Percentiles rank a stretch among this genome's conserved stretches.
Conservation (phyloP, 345 rosid species). For the Crucihimalaya himalaica region DNA sequence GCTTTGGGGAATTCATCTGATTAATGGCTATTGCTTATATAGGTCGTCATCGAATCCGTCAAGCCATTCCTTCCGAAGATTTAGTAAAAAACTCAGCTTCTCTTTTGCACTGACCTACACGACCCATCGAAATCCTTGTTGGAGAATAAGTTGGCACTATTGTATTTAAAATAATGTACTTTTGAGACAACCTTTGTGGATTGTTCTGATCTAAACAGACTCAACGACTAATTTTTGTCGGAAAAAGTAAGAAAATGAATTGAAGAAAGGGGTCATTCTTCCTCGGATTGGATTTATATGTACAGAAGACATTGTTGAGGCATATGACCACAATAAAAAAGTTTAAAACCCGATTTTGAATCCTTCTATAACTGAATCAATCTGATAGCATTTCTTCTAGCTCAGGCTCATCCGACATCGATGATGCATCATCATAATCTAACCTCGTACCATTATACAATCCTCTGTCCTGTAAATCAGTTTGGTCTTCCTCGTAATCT, state of each 20-base stretch:
- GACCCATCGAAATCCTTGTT: conserved; percentile 13
- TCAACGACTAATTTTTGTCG: conserved; percentile 23
- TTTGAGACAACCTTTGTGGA: conserved; percentile 8
- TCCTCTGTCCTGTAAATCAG: conserved; percentile 46
- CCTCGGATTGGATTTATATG: conserved; percentile 28
- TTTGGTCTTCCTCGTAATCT: conserved; percentile 64
- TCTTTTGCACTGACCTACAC: conserved; percentile 18
- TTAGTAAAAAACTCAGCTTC: conserved; percentile 22
- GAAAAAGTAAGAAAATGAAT: conserved; percentile 13
- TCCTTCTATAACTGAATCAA: conserved; percentile 26
- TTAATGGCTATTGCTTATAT: conserved; percentile 18
- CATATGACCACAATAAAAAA: conserved; percentile 12
- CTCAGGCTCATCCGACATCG: conserved; percentile 70
- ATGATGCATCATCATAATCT: conserved; percentile 57
- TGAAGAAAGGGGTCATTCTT: neutral
- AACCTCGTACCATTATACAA: conserved; percentile 48
- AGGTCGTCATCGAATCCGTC: conserved; percentile 73
- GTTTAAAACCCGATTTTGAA: neutral
- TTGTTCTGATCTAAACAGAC: conserved; percentile 18
- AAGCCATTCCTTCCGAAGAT: conserved; percentile 56
- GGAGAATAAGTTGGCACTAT: conserved; percentile 2
- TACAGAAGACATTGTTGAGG: conserved; percentile 32
- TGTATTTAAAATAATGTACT: conserved; percentile 22
- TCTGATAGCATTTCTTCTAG: conserved; percentile 85
- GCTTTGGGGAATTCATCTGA: conserved; percentile 10